Evolutionary conservation across 495 filamentous ascomycete species (phyloP), one percentile per base, ranked within the genome.

Genomic region (Clavariopsis aquatica): DNA sequence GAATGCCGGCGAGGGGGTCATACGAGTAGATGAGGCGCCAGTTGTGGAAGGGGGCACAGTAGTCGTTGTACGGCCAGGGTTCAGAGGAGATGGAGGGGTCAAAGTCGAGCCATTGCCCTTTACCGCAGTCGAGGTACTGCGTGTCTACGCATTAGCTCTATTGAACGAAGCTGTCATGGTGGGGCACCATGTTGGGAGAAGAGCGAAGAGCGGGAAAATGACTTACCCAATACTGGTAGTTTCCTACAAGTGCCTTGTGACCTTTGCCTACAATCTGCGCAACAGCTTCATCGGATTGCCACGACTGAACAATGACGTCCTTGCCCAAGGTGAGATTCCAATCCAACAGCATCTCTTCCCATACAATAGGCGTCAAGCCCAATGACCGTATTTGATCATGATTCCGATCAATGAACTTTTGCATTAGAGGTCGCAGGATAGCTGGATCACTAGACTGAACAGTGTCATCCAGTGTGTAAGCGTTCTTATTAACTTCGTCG

Each of bases 11-110:
- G 13, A 82, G 77, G 2, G 90, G 90, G 68, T 92, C 85, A 74
- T 90, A 87, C 41, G 84, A 82, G 79, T 94, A 93, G 61, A 92
- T 82, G 52, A 87, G 76, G n/a, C 84, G 80, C 90, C 90, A 94
- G 74, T 80, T 85, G 76, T 94, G 89, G 72, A 74, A 74, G 20
- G 90, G 90, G 4, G 72, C 74, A 75, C 90, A 94, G 77, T 90
- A 94, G 75, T 93, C 90, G 61, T 76, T 73, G 79, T 85, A 43
- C 6, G 90, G 90, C 66, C 78, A 90, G 74, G 76, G 82, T 12
- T 72, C 57, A 10, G 34, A 24, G 65, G 78, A 78, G 13, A 76
- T 67, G 0, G 31, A 79, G 80, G 52, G 79, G 24, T 67, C 73
- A 57, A 88, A 86, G 79, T 87, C 84, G 58, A 93, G 79, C 87